phyloP scores from a whole-genome alignment of 352 stramenopile species.

The Phytophthora chlamydospora region DNA sequence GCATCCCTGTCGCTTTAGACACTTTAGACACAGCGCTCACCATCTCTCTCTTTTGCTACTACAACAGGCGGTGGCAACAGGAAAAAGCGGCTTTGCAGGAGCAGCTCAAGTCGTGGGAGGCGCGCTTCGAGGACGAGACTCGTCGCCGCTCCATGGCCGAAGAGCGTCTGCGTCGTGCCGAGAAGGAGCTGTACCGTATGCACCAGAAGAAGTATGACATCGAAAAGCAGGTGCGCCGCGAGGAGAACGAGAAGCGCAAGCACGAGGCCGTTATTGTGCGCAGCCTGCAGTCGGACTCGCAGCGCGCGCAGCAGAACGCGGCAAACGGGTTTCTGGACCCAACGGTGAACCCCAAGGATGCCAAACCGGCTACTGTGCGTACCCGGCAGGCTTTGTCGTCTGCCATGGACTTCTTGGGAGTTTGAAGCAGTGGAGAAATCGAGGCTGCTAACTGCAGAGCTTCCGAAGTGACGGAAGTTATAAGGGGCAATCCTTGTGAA shows the following conservation, averaged over 20 bases:
- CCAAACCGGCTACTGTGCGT: slow-evolving; percentile 75
- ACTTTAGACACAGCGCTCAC: too few species aligned
- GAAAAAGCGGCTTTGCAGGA: slow-evolving; percentile 68
- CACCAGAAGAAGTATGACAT: slow-evolving; percentile 93
- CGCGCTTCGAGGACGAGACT: slow-evolving; percentile 78
- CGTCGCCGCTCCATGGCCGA: slow-evolving; percentile 73
- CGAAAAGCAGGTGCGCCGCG: slow-evolving; percentile 78
- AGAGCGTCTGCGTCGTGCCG: slow-evolving; percentile 77
- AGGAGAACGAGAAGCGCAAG: slow-evolving; percentile 88
- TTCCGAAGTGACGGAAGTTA: neutral
- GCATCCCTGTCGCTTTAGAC: slow-evolving; percentile 11
- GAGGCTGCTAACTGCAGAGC: slow-evolving; percentile 9
- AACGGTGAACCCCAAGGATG: slow-evolving; percentile 83
- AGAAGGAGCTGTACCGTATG: slow-evolving; percentile 91
- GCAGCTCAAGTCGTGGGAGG: slow-evolving; percentile 72
- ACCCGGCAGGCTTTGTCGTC: slow-evolving; percentile 80
- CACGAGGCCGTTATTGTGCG: slow-evolving; percentile 86
- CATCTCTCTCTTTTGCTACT: too few species aligned
- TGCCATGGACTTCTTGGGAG: slow-evolving; percentile 87
- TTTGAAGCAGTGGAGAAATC: slow-evolving; percentile 41
- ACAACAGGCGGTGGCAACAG: slow-evolving; percentile 63
- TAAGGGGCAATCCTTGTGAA: neutral
- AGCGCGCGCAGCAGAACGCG: slow-evolving; percentile 43
- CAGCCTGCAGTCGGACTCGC: slow-evolving; percentile 79
- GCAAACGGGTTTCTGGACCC: slow-evolving; percentile 57